phyloP scores from a whole-genome alignment of 495 filamentous ascomycete genomes.

The Talaromyces borbonicus region DNA sequence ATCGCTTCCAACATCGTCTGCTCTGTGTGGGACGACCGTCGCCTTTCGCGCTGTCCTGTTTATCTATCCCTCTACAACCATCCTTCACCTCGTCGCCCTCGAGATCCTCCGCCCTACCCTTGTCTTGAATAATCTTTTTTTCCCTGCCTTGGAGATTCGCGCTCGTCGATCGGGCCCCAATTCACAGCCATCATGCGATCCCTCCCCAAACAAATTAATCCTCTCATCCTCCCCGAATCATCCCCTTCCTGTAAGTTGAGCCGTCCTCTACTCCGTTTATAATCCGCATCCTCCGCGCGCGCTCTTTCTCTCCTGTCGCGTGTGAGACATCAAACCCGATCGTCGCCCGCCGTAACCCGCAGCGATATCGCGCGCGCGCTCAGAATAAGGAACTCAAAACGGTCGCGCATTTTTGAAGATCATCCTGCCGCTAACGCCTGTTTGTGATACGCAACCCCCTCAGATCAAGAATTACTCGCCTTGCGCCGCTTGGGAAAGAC shows the following conservation, averaged over 20 bases:
- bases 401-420: too few relatives aligned
- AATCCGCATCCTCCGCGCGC: not conserved
- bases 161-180: not conserved
- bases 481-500: constrained; percentile 88
- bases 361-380: too few relatives aligned
- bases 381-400: too few relatives aligned
- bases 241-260: constrained; percentile 51
- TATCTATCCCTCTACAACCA: too few relatives aligned
- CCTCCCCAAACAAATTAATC: constrained; percentile 66
- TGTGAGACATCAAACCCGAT: constrained; percentile 1
- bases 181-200: constrained; percentile 47
- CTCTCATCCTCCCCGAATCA: constrained; percentile 62
- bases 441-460: constrained; percentile 23
- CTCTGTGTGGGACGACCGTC: too few relatives aligned
- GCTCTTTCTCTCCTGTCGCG: constrained; percentile 3
- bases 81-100: too few relatives aligned
- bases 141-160: not conserved
- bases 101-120: too few relatives aligned
- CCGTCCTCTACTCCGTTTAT: constrained; percentile 18
- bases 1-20: too few relatives aligned
- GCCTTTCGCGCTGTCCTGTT: too few relatives aligned
- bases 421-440: constrained; percentile 3
- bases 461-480: constrained; percentile 74
- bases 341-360: too few relatives aligned
- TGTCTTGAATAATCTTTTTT: not conserved